phyloP scores from a whole-genome alignment of 352 stramenopile genomes.

The Phytophthora sansomeana region DNA sequence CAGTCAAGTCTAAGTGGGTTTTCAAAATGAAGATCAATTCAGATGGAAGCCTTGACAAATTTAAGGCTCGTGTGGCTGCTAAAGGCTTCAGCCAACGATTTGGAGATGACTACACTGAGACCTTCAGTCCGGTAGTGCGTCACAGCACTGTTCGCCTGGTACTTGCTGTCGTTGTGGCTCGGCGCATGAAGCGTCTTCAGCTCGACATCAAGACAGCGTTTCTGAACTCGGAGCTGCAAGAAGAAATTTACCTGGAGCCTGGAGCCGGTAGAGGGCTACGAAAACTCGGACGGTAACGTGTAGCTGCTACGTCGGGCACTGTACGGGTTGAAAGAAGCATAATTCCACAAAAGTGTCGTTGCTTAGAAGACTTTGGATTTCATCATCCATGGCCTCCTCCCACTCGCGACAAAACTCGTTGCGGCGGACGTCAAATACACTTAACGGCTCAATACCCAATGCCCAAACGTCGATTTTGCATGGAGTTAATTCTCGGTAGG shows the following conservation, averaged over 20 bases:
- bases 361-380: too few species aligned
- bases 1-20: slow-evolving; percentile 9
- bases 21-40: slow-evolving; percentile 7
- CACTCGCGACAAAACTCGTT: too few species aligned
- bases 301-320: slow-evolving; percentile 30
- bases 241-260: slow-evolving; percentile 28
- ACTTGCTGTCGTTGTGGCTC: neutral
- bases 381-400: too few species aligned
- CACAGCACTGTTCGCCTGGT: neutral
- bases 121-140: slow-evolving; percentile 34
- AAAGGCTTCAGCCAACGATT: slow-evolving; percentile 30
- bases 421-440: too few species aligned
- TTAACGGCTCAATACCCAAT: too few species aligned
- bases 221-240: slow-evolving; percentile 13
- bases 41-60: slow-evolving; percentile 36
- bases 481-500: too few species aligned
- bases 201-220: slow-evolving; percentile 31
- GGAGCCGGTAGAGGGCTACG: slow-evolving; percentile 4
- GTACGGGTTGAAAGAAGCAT: slow-evolving; percentile 43
- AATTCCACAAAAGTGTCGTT: too few species aligned
- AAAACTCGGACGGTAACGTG: slow-evolving; percentile 10
- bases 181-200: slow-evolving; percentile 16
- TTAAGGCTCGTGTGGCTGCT: slow-evolving; percentile 40
- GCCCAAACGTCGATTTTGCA: too few species aligned
- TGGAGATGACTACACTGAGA: slow-evolving; percentile 48